A percentile compares a stretch with the other conserved stretches of the same genome.
These are phyloP conservation scores for Gyromitra esculenta DNA, from an alignment of 2,329 filamentous ascomycete species.

Conservation along the genomic window DNA sequence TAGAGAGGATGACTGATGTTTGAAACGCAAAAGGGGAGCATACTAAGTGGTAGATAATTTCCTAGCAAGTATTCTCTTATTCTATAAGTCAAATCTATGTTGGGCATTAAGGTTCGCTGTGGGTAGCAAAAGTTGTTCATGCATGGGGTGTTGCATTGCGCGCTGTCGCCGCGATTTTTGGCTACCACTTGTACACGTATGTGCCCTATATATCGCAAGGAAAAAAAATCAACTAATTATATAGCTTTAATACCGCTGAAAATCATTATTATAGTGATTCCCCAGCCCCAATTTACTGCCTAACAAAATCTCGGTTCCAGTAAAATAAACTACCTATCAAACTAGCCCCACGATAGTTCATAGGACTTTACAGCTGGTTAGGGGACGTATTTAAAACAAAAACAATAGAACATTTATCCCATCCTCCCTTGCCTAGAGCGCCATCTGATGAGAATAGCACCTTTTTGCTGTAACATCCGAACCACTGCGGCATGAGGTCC, in stretches of 20 bases:
- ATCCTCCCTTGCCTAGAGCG: background rate
- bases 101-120: background rate
- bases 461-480: background rate
- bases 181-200: background rate
- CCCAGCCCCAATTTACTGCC: no score
- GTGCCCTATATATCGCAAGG: no score
- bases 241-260: no score
- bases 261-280: no score
- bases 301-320: no score
- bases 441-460: background rate
- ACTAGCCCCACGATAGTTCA: no score
- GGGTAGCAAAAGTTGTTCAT: conserved; percentile 7
- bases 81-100: background rate
- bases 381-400: no score
- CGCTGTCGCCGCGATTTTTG: background rate
- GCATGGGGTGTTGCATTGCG: background rate
- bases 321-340: no score
- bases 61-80: background rate
- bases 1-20: background rate
- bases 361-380: no score
- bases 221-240: no score
- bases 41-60: conserved; percentile 11
- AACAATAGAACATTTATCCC: background rate
- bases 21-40: background rate
- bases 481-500: background rate